Evolutionary conservation across 148 eudicot species (phyloP), one percentile per base, ranked within the genome.

Genomic region (Vaccinium darrowii): DNA sequence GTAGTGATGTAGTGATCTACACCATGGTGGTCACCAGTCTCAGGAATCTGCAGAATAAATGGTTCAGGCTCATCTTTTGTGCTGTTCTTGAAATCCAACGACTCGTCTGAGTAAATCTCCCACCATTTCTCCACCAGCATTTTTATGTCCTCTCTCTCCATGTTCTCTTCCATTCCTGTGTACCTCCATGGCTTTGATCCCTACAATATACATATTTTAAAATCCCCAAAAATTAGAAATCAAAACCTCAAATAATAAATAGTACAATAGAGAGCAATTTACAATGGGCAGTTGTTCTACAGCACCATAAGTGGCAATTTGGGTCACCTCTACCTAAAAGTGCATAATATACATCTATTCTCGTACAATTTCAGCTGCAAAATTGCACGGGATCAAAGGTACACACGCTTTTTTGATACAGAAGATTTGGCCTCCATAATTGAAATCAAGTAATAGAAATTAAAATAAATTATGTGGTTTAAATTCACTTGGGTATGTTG

Each of bases 111-210:
- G 83, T 81, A 81, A 43, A 81, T 62, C 33, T 81, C 83, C 83
- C 83, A 81, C 83, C 83, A 81, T 65, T 81, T 65, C 54, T 81
- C 83, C 15, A 81, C 83, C 54, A 81, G 75, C 73, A 62, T 19
- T 47, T 62, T 63, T 81, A 81, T 81, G 74, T 81, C 83, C 12
- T 81, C 83, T 63, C 83, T 81, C 75, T 81, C 54, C 83, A 81
- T 81, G 74, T 81, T 65, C 83, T 63, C 83, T 65, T 81, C 83
- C 56, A 63, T 12, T 62, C 83, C 83, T 21, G 83, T 81, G 83
- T 39, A 81, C 75, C 83, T 81, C 83, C 83, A 81, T 47, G 83
- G 83, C 56, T 81, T 81, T 62, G 83, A 62, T 52, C 83, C 83
- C 83, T 81, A 27, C 15, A 74, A 74, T 2, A 80, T 39, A 8